Conservation (phyloP, 495 filamentous ascomycete genomes). For the Hypomontagnella submonticulosa region DNA sequence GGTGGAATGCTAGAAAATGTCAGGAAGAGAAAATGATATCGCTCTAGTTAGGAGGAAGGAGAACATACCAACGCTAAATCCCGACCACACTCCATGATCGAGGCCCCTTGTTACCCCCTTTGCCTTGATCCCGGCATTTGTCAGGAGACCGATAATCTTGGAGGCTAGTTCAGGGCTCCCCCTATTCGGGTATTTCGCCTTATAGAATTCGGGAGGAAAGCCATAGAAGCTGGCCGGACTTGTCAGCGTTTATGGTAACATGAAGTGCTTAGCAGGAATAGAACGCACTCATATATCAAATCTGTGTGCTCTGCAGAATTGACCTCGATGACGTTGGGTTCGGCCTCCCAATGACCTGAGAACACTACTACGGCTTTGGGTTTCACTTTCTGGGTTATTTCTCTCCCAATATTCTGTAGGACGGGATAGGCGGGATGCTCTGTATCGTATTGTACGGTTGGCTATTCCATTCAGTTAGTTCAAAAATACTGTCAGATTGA, state of each 20-base stretch:
- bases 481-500: constrained; percentile 1
- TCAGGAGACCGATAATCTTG: constrained; percentile 69
- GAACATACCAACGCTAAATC: constrained; percentile 66
- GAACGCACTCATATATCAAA: constrained; percentile 81
- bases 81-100: constrained; percentile 84
- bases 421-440: constrained; percentile 79
- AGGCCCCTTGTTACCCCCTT: constrained; percentile 73
- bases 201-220: constrained; percentile 72
- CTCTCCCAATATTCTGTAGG: constrained; percentile 73
- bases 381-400: constrained; percentile 83
- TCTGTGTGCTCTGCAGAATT: constrained; percentile 76
- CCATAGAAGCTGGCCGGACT: constrained; percentile 71
- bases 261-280: constrained; percentile 1
- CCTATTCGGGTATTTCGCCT: constrained; percentile 74
- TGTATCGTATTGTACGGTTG: constrained; percentile 77
- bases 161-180: constrained; percentile 74
- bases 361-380: constrained; percentile 87
- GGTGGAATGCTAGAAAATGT: constrained; percentile 65
- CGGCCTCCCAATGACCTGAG: constrained; percentile 86
- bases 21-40: constrained; percentile 11
- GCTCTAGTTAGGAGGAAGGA: background rate
- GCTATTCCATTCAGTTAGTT: constrained; percentile 53
- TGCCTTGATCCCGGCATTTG: constrained; percentile 69
- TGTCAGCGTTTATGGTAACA: constrained; percentile 18
- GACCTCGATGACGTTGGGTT: constrained; percentile 69